Evolutionary conservation across 768 basidiomycete genomes (phyloP).

Genomic region (Dacryopinax spathularia): DNA sequence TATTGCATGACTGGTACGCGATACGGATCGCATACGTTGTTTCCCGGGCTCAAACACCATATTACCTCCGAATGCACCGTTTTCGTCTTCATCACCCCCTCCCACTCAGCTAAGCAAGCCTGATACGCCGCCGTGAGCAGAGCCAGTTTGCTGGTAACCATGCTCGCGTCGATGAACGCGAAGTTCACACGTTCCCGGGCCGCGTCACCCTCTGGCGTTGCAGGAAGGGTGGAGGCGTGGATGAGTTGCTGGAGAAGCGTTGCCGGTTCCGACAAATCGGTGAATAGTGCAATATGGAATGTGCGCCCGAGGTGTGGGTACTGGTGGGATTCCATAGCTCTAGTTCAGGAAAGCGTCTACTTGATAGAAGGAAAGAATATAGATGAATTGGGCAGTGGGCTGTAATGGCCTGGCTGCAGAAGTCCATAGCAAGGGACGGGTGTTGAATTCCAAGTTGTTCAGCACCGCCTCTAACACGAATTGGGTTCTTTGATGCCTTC

Average conservation of each 20-base stretch:
- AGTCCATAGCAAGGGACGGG: too few relatives aligned
- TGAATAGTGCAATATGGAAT: conserved; percentile 54
- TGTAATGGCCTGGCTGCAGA: too few relatives aligned
- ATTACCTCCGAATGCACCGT: conserved; percentile 85
- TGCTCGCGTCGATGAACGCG: conserved; percentile 73
- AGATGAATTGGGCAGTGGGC: too few relatives aligned
- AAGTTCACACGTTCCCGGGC: conserved; percentile 75
- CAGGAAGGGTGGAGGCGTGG: conserved; percentile 46
- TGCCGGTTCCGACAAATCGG: conserved; percentile 47
- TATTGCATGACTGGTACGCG: neutral
- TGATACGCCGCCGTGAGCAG: conserved; percentile 74
- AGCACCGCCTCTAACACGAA: too few relatives aligned
- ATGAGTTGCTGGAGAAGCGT: conserved; percentile 53
- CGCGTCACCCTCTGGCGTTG: conserved; percentile 40
- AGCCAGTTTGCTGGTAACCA: conserved; percentile 69
- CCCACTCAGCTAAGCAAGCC: conserved; percentile 53
- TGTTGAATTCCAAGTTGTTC: too few relatives aligned
- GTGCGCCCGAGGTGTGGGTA: conserved; percentile 20
- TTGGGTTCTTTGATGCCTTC: too few relatives aligned
- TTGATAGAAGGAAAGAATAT: too few relatives aligned
- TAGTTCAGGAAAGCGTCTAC: too few relatives aligned
- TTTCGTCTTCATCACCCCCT: conserved; percentile 55
- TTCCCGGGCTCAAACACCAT: conserved; percentile 73
- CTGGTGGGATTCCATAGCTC: conserved; percentile 26
- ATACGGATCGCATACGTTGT: conserved; percentile 43